Evolutionary conservation across 371 early-diverging fungal genomes (phyloP).

Genomic region (Blakeslea trispora): DNA sequence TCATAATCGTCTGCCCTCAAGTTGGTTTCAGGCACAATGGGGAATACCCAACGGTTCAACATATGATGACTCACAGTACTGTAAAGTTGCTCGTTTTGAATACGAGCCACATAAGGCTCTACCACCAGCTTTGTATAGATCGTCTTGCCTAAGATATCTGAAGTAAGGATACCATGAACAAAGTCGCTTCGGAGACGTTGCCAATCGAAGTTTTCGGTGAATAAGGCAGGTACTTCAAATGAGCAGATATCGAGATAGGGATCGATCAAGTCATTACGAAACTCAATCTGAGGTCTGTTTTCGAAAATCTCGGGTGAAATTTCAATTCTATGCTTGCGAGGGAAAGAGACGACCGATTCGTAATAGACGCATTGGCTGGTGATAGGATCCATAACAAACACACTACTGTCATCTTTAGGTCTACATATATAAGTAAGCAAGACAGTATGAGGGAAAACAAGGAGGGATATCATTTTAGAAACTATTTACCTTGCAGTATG

Average conservation of each 20-base stretch:
- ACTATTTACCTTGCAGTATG: slow-evolving; percentile 52
- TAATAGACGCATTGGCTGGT: slow-evolving; percentile 83
- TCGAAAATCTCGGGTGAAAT: slow-evolving; percentile 68
- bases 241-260: slow-evolving; percentile 93
- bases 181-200: slow-evolving; percentile 90
- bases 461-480: no score
- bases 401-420: slow-evolving; percentile 73
- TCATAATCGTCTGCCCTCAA: slow-evolving; percentile 70
- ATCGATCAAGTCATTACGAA: slow-evolving; percentile 92
- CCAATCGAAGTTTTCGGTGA: slow-evolving; percentile 97
- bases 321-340: slow-evolving; percentile 59
- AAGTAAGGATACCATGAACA: slow-evolving; percentile 88
- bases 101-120: slow-evolving; percentile 84
- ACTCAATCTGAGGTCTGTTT: slow-evolving; percentile 68
- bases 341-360: slow-evolving; percentile 71
- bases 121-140: slow-evolving; percentile 81
- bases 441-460: not conserved
- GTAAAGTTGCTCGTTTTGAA: slow-evolving; percentile 81
- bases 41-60: slow-evolving; percentile 90
- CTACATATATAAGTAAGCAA: no score
- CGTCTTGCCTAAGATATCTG: slow-evolving; percentile 86
- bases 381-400: slow-evolving; percentile 81
- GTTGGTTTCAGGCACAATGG: slow-evolving; percentile 90
- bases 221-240: slow-evolving; percentile 89
- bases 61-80: slow-evolving; percentile 87